Percentiles rank a stretch among this genome's conserved stretches.
Evolutionary conservation across 768 basidiomycete genomes (phyloP).

Genomic region (Lactifluus rugatus): DNA sequence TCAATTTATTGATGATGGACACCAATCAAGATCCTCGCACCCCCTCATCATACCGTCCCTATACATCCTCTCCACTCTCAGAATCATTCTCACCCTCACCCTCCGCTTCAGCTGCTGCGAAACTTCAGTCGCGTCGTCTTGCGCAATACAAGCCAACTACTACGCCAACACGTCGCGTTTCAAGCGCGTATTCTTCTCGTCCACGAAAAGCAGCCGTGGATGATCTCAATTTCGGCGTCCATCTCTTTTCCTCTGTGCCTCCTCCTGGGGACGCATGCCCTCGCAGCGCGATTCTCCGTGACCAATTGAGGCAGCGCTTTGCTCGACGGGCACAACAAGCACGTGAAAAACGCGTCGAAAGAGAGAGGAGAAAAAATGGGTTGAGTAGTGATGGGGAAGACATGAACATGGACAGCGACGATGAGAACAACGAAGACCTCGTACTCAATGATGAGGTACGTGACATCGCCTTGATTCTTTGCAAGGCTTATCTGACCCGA

Average conservation of each 20-base stretch:
- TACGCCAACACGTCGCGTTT: slow-evolving; percentile 11
- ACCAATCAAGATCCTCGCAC: slow-evolving; percentile 7
- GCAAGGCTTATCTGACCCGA: neutral
- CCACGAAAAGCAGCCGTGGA: neutral
- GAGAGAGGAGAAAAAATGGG: slow-evolving; percentile 3
- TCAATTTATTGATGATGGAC: too few species aligned
- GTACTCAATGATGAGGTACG: slow-evolving; percentile 23
- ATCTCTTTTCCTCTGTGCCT: neutral
- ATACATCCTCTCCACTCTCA: slow-evolving; percentile 16
- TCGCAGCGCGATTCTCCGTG: slow-evolving; percentile 20
- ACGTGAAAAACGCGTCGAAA: slow-evolving; percentile 16
- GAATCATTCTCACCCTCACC: slow-evolving; percentile 14
- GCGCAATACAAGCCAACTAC: slow-evolving; percentile 17
- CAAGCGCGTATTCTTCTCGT: slow-evolving; percentile 13
- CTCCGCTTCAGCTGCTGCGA: slow-evolving; percentile 1
- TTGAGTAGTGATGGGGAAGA: slow-evolving; percentile 23
- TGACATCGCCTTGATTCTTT: neutral
- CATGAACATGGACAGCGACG: slow-evolving; percentile 16
- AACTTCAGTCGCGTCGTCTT: slow-evolving; percentile 15
- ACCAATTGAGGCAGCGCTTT: slow-evolving; percentile 22
- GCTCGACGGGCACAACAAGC: slow-evolving; percentile 19
- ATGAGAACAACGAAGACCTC: slow-evolving; percentile 13
- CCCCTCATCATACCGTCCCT: slow-evolving; percentile 10
- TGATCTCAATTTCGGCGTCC: neutral
- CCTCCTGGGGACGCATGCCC: slow-evolving; percentile 4